Conservation (phyloP, 176 grass and related monocot species). For the Eragrostis curvula region DNA sequence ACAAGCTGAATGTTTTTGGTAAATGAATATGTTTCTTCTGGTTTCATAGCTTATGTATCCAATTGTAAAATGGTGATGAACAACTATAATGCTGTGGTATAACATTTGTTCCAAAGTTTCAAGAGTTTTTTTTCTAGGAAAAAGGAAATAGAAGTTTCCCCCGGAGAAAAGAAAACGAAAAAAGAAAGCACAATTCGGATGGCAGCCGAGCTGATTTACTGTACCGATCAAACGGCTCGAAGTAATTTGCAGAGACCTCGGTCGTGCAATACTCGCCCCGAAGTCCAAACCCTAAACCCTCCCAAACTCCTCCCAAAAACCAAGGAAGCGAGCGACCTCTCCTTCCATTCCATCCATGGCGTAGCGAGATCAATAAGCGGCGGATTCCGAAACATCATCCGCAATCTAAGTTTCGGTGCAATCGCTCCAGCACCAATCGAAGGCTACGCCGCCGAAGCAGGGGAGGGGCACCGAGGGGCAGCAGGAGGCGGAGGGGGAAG, state of each 20-base stretch:
- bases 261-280: not conserved
- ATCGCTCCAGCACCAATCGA: not conserved
- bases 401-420: conserved; percentile 11
- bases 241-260: not conserved
- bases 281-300: conserved; percentile 44
- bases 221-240: not conserved
- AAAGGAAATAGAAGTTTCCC: not conserved
- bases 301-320: not conserved
- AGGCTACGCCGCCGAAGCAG: not conserved
- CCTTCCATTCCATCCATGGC: conserved; percentile 18
- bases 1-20: not conserved
- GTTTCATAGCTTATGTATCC: not conserved
- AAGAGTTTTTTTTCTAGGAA: not conserved
- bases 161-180: not conserved
- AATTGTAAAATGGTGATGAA: not conserved
- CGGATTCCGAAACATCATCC: not conserved
- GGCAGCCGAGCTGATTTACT: too few relatives aligned
- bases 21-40: not conserved
- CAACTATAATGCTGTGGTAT: not conserved
- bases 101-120: not conserved
- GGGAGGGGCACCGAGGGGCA: not conserved
- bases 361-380: conserved; percentile 19
- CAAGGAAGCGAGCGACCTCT: conserved; percentile 8
- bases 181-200: not conserved
- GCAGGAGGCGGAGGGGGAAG: not conserved